phyloP scores from a whole-genome alignment of 2,329 filamentous ascomycete species.

The Chrysoporthe puriensis region DNA sequence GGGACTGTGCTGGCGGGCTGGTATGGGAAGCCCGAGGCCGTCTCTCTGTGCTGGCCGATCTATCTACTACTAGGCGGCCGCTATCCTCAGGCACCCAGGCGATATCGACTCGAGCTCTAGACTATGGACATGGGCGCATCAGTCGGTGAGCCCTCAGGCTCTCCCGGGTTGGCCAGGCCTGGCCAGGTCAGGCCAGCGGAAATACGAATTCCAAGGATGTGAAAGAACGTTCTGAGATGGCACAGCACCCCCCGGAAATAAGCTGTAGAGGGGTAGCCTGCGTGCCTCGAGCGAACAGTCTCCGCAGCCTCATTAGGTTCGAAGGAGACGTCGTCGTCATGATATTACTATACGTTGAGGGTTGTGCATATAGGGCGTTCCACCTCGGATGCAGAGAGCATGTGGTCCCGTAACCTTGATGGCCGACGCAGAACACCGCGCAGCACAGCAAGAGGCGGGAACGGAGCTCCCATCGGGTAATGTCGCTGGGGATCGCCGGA shows the following conservation, averaged over 20 bases:
- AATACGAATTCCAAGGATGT: neutral
- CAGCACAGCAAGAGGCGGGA: neutral
- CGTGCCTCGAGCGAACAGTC: neutral
- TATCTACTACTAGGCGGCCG: neutral
- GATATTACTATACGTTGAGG: constrained; percentile 3
- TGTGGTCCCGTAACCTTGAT: neutral
- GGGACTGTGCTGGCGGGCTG: neutral
- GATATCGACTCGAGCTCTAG: neutral
- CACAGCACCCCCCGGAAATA: neutral
- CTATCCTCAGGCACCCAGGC: neutral
- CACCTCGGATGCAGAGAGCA: neutral
- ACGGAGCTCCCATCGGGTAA: neutral
- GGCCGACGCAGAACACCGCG: neutral
- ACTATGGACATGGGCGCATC: neutral
- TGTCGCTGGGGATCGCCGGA: neutral
- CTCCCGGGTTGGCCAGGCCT: neutral
- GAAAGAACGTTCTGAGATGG: constrained; percentile 2
- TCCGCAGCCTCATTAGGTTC: neutral
- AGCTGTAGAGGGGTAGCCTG: neutral
- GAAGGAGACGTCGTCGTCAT: neutral
- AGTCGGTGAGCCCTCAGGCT: constrained; percentile 2
- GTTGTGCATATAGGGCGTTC: neutral
- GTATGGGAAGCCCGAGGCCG: neutral
- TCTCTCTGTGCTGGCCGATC: neutral
- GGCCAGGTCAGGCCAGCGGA: neutral